Evolutionary conservation across 306 rosid species (phyloP).

Genomic region (Senna tora): DNA sequence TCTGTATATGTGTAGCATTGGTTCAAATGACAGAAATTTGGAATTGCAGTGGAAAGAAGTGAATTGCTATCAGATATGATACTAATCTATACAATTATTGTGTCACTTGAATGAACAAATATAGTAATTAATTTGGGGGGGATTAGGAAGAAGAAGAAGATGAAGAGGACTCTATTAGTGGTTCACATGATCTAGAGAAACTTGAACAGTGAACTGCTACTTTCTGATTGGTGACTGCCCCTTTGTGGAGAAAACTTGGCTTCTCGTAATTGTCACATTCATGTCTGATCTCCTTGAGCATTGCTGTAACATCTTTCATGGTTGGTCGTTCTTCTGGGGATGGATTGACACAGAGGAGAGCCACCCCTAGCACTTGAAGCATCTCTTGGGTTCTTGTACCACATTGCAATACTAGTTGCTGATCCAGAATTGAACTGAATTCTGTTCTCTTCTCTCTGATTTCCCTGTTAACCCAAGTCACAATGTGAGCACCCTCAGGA

Average conservation of each 20-base stretch:
- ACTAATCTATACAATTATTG: conserved; percentile 53
- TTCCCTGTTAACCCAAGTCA: conserved; percentile 73
- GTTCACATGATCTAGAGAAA: conserved; percentile 91
- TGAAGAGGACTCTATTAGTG: conserved; percentile 68
- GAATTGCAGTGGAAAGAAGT: conserved; percentile 17
- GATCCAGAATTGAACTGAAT: conserved; percentile 69
- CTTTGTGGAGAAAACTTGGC: conserved; percentile 53
- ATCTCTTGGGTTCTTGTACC: conserved; percentile 90
- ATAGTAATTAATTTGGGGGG: conserved; percentile 32
- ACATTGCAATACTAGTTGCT: conserved; percentile 63
- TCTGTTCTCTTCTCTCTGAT: conserved; percentile 63
- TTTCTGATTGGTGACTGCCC: conserved; percentile 50
- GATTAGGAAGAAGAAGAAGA: conserved; percentile 54
- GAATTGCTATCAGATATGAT: conserved; percentile 32
- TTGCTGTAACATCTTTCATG: conserved; percentile 88
- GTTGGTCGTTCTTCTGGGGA: conserved; percentile 83
- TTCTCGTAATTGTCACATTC: conserved; percentile 72
- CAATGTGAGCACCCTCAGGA: conserved; percentile 80
- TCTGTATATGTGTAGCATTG: conserved; percentile 17
- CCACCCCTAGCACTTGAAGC: conserved; percentile 94
- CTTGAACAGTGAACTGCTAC: conserved; percentile 79
- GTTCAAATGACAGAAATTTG: conserved; percentile 8
- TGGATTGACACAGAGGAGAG: conserved; percentile 81
- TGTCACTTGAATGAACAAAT: conserved; percentile 42
- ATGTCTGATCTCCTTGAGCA: conserved; percentile 85